A percentile compares a stretch with the other conserved stretches of the same genome.
Evolutionary conservation across 768 basidiomycete species (phyloP).

Genomic region (Nidularia sp.): DNA sequence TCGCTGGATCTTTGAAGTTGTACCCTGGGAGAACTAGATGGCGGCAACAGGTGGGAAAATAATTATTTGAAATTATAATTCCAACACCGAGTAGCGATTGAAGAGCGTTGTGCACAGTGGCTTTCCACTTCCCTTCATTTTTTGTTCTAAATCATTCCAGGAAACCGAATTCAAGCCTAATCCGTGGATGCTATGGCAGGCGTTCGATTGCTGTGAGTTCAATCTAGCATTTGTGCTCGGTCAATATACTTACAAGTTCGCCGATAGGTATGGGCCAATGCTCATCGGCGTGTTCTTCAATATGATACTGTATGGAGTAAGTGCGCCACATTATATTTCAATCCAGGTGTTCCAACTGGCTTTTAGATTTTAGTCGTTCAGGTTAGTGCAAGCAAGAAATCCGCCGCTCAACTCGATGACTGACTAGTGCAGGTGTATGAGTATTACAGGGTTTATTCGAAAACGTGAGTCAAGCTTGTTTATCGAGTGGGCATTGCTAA

Average conservation of each 20-base stretch:
- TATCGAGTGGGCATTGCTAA: neutral
- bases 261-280: constrained; percentile 10
- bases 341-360: neutral
- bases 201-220: constrained; percentile 6
- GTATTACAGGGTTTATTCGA: constrained; percentile 10
- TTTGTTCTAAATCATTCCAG: no score
- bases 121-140: no score
- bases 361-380: constrained; percentile 2
- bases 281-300: constrained; percentile 3
- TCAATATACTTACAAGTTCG: no score
- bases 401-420: neutral
- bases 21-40: no score
- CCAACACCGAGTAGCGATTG: no score
- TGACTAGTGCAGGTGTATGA: constrained; percentile 7
- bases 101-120: no score
- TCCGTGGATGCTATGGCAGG: neutral
- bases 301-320: constrained; percentile 5
- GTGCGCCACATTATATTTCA: neutral
- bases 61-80: no score
- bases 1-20: no score
- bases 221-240: no score
- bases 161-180: no score
- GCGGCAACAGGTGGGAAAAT: no score
- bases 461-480: constrained; percentile 4
- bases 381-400: neutral